Evolutionary conservation across 352 stramenopile genomes (phyloP), one percentile per base, ranked within the genome.

Genomic region (Phytopythium montanum): DNA sequence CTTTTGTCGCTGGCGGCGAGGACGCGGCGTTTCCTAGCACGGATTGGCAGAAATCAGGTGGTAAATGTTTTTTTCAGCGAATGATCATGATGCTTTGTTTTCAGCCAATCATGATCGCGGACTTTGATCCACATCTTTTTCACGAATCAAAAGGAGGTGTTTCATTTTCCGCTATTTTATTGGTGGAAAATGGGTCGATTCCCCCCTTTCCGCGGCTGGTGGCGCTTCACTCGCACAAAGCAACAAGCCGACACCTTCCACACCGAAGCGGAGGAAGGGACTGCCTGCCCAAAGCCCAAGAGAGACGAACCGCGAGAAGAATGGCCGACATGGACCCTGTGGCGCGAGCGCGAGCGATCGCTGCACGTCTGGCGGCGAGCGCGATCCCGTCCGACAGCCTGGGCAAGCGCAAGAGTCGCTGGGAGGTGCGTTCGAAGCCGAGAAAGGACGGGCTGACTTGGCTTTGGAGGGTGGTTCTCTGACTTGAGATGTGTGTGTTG

Each of bases 321-420:
- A 88, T 80, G 68, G 60, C 77, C 50, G 76, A 81, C 62, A 72
- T 73, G 54, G 82, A 95, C 69, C 83, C 87, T 9, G 87, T 94
- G 39, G 87, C 85, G 18, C 80, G 82, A 48, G 87, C 87, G 56
- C 81, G 86, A 5, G 87, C 85, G 61, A 95, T 95, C 63, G 87
- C 87, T 5, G 87, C 87, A 38, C 82, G 87, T 56, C 64, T 95
- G 54, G 83, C 82, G 13, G 79, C 85, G 9, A 63, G 78, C 6
- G 81, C 80, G n/a, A 86, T 93, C 46, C 85, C 85, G 0, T 67
- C 65, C 18, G 83, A 92, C 59, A 61, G 69, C 5, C 68, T 94
- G 19, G 87, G 87, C 45, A 95, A 95, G 68, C 72, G 87, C 52
- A 94, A 94, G 72, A 94, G 75, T 53, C 82, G 84, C 9, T 94